Evolutionary conservation across 108 stramenopile genomes (phyloP).

Genomic region (Fistulifera pelliculosa): DNA sequence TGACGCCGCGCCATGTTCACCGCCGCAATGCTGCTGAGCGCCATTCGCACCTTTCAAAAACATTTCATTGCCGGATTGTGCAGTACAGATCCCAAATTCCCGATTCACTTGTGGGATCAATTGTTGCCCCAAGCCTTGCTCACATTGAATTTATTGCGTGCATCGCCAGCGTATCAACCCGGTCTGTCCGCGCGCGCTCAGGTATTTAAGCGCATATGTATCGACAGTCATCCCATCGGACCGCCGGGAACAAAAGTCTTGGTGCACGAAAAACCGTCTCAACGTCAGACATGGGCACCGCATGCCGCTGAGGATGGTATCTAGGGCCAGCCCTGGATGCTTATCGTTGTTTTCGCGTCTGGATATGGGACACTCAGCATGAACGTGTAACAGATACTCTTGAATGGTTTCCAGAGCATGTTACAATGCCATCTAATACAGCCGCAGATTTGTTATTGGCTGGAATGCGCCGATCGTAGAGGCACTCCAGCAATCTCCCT

Average conservation of each 20-base stretch:
- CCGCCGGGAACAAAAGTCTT: conserved; percentile 30
- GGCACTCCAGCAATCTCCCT: conserved; percentile 17
- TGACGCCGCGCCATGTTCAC: conserved; percentile 25
- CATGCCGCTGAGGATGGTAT: conserved; percentile 32
- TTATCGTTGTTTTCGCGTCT: conserved; percentile 24
- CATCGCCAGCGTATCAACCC: conserved; percentile 24
- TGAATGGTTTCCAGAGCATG: too few species aligned
- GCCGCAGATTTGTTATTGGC: too few species aligned
- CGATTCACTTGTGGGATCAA: conserved; percentile 22
- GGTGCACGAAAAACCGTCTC: conserved; percentile 13
- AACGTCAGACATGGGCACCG: conserved; percentile 14
- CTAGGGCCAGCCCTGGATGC: conserved; percentile 24
- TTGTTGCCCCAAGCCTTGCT: conserved; percentile 19
- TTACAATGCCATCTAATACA: too few species aligned
- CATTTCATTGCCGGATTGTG: conserved; percentile 37
- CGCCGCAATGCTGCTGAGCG: conserved; percentile 42
- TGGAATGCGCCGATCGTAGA: conserved; percentile 8
- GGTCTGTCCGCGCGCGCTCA: conserved; percentile 24
- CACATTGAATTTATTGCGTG: conserved; percentile 31
- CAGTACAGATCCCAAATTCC: conserved; percentile 16
- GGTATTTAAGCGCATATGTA: conserved; percentile 24
- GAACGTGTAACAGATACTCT: too few species aligned
- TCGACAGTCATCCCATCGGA: conserved; percentile 33
- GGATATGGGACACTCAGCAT: conserved; percentile 15
- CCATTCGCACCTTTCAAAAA: conserved; percentile 38